phyloP scores from a whole-genome alignment of 331 rosid species.

The Malus hybrid region DNA sequence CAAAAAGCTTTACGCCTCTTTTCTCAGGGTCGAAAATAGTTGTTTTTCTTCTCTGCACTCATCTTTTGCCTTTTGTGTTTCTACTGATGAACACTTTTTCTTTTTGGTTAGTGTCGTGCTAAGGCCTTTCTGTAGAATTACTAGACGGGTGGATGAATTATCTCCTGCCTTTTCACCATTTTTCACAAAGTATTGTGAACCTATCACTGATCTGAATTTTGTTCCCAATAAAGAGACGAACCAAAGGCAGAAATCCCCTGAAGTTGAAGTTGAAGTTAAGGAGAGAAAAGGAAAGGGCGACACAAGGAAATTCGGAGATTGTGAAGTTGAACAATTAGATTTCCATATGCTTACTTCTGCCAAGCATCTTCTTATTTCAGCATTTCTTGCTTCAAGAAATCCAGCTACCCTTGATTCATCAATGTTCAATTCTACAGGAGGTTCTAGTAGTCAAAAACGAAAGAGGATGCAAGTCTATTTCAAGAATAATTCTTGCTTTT shows the following conservation, averaged over 20 bases:
- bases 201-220: constrained; percentile 45
- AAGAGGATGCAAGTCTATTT: constrained; percentile 61
- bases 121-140: constrained; percentile 62
- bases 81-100: constrained; percentile 12
- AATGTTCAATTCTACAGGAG: constrained; percentile 78
- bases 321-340: constrained; percentile 45
- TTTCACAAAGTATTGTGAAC: constrained; percentile 58
- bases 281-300: constrained; percentile 45
- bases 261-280: constrained; percentile 27
- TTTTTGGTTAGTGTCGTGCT: constrained; percentile 54
- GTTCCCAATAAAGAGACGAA: constrained; percentile 62
- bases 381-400: constrained; percentile 93
- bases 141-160: constrained; percentile 70
- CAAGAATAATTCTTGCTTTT: constrained; percentile 1
- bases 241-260: constrained; percentile 37
- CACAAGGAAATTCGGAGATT: constrained; percentile 31
- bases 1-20: constrained; percentile 70
- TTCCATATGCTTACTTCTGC: constrained; percentile 86
- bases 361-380: constrained; percentile 85
- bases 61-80: constrained; percentile 6
- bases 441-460: constrained; percentile 56
- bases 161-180: constrained; percentile 53
- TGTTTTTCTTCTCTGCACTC: background rate
- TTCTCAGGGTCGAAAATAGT: constrained; percentile 49
- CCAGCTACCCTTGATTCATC: constrained; percentile 97